phyloP scores from a whole-genome alignment of 345 rosid species.

The Erysimum cheiranthoides region DNA sequence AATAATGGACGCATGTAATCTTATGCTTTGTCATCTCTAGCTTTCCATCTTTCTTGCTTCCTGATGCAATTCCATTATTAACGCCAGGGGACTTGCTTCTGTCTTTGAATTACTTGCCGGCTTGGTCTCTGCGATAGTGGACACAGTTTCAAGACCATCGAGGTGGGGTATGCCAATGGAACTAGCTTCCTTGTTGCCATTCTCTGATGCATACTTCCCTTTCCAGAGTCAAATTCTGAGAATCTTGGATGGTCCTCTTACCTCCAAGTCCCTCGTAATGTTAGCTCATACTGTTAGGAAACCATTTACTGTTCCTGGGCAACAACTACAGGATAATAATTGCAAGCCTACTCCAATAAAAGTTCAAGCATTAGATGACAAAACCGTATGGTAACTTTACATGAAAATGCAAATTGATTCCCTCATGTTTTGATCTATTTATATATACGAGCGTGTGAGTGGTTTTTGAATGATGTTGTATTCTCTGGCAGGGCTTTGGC shows the following conservation, averaged over 20 bases:
- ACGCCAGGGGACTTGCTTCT: conserved; percentile 67
- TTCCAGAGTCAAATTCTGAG: conserved; percentile 49
- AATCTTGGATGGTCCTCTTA: conserved; percentile 61
- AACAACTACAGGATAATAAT: conserved; percentile 33
- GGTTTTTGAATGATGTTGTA: conserved; percentile 7
- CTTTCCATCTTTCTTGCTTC: conserved; percentile 9
- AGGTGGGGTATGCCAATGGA: conserved; percentile 72
- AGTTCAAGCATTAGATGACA: conserved; percentile 51
- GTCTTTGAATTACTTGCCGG: conserved; percentile 62
- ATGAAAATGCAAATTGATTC: conserved; percentile 1
- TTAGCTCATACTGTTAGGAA: conserved; percentile 52
- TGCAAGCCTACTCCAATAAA: conserved; percentile 43
- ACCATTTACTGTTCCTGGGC: conserved; percentile 25
- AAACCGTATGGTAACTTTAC: conserved; percentile 65
- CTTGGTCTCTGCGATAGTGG: conserved; percentile 58
- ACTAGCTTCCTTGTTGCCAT: conserved; percentile 63
- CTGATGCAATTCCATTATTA: conserved; percentile 30
- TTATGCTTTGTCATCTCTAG: not conserved
- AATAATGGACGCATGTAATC: not conserved
- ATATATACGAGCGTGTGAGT: not conserved
- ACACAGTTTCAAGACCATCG: conserved; percentile 65
- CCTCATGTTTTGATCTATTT: not conserved
- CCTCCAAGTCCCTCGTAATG: conserved; percentile 46
- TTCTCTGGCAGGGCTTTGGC: conserved; percentile 74
- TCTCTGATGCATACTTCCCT: conserved; percentile 73